phyloP scores from a whole-genome alignment of 1,139 yeast genomes.

The Saccharomyces hybrid region DNA sequence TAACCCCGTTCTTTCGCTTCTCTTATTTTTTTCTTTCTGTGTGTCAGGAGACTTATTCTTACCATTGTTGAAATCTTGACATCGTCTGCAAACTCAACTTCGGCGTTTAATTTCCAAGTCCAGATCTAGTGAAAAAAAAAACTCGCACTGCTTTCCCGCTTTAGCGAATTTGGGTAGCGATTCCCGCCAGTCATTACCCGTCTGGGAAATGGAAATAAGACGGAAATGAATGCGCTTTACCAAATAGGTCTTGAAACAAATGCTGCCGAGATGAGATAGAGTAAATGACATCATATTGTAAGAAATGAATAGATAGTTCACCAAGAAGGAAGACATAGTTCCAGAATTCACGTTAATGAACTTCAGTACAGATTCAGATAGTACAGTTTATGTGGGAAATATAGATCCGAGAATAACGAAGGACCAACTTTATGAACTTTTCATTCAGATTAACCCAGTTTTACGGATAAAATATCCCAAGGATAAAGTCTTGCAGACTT shows the following conservation, averaged over 20 bases:
- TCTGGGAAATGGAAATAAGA: slow-evolving; percentile 3
- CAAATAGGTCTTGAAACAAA: neutral
- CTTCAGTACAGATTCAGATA: slow-evolving; percentile 41
- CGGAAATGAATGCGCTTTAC: neutral
- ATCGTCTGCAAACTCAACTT: neutral
- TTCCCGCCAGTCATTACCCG: neutral
- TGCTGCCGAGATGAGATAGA: neutral
- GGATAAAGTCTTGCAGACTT: slow-evolving; percentile 61
- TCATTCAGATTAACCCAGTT: slow-evolving; percentile 81
- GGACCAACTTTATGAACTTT: slow-evolving; percentile 64
- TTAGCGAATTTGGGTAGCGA: neutral
- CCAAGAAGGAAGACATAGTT: neutral
- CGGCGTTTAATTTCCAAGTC: neutral
- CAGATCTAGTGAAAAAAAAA: neutral
- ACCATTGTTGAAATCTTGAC: neutral
- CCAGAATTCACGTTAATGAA: neutral
- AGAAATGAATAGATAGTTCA: neutral
- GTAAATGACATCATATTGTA: neutral
- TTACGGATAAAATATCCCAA: slow-evolving; percentile 65
- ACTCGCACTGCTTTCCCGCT: neutral
- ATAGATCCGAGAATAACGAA: slow-evolving; percentile 70
- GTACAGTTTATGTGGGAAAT: slow-evolving; percentile 77
- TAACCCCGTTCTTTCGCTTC: neutral
- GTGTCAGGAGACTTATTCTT: neutral
- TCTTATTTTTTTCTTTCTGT: neutral